Conservation (phyloP, 768 basidiomycete species). For the Neoboletus subvelutipes region DNA sequence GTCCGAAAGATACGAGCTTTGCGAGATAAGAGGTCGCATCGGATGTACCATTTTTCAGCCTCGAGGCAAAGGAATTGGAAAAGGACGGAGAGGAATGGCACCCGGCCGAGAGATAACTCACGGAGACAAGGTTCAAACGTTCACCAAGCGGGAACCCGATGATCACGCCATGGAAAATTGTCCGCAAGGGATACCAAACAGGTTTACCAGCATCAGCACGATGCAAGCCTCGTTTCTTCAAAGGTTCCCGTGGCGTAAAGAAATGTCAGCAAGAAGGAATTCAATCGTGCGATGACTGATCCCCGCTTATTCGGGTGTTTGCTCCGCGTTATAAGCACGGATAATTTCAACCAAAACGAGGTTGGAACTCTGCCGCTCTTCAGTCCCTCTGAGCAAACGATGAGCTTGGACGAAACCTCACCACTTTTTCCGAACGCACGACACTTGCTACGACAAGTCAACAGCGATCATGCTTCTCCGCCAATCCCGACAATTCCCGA, state of each 20-base stretch:
- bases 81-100: not conserved
- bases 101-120: conserved; percentile 8
- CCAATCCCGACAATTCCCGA: conserved; percentile 22
- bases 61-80: conserved; percentile 39
- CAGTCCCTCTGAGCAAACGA: conserved; percentile 10
- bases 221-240: conserved; percentile 27
- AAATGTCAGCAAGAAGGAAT: conserved; percentile 10
- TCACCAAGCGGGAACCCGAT: conserved; percentile 3
- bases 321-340: conserved; percentile 19
- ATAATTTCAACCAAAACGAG: not conserved
- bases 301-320: conserved; percentile 10
- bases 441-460: conserved; percentile 8
- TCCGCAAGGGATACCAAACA: not conserved
- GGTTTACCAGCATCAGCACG: conserved; percentile 25
- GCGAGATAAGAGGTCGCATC: conserved; percentile 13
- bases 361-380: not conserved
- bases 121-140: conserved; percentile 5
- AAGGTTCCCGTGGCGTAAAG: conserved; percentile 4
- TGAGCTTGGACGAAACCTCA: conserved; percentile 30
- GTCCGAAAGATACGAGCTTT: conserved; percentile 15
- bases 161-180: conserved; percentile 10
- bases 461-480: conserved; percentile 6
- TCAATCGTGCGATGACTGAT: conserved; percentile 3
- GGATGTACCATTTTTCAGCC: conserved; percentile 40
- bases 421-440: conserved; percentile 29